Evolutionary conservation across 352 stramenopile genomes (phyloP).

Genomic region (Pythium chondricola): DNA sequence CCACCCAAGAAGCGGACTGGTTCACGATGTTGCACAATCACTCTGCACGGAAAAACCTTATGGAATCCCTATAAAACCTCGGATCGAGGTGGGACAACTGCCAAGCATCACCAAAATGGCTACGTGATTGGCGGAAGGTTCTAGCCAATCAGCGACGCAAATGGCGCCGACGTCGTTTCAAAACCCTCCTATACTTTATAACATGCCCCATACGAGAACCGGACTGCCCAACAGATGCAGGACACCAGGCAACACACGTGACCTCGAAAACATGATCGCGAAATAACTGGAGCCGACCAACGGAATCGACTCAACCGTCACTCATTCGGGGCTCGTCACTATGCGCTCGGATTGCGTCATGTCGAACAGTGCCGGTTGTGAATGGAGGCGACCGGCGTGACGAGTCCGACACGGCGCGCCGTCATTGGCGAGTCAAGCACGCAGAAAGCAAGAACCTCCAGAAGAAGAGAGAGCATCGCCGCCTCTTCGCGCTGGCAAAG

Average conservation of each 20-base stretch:
- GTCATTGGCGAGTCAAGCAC: not conserved
- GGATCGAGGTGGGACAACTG: not conserved
- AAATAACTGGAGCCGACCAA: not conserved
- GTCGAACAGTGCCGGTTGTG: not conserved
- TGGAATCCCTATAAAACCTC: not conserved
- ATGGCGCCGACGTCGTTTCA: conserved; percentile 25
- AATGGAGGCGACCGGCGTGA: conserved; percentile 2
- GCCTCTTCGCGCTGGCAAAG: not conserved
- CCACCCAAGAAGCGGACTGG: conserved; percentile 21
- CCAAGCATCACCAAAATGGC: conserved; percentile 21
- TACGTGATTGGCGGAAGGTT: conserved; percentile 17
- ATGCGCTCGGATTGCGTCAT: conserved; percentile 15
- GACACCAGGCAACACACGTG: not conserved
- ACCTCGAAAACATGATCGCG: conserved; percentile 4
- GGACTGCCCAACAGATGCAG: conserved; percentile 6
- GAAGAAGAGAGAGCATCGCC: not conserved
- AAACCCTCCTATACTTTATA: conserved; percentile 10
- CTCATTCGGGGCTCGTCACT: not conserved
- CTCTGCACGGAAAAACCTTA: conserved; percentile 17
- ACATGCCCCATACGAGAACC: conserved; percentile 11
- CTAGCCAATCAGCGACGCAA: conserved; percentile 14
- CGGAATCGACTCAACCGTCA: not conserved
- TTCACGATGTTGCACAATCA: conserved; percentile 25
- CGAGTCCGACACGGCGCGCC: conserved; percentile 6
- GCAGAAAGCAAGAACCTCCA: not conserved